Conservation (phyloP, 2,329 filamentous ascomycete genomes). For the Colletotrichum abscissum region DNA sequence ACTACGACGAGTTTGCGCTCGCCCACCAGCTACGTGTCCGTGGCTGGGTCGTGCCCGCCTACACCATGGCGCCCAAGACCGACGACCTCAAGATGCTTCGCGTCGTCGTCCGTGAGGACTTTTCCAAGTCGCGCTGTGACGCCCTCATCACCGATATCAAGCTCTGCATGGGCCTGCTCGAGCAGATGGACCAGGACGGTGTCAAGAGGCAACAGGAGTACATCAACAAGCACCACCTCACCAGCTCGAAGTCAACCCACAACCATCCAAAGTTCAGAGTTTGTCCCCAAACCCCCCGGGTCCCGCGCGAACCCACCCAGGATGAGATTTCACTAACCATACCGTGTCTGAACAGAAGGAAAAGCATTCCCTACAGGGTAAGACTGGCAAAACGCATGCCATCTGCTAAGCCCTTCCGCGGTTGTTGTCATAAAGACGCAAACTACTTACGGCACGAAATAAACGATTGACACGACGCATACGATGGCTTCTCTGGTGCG, state of each 20-base stretch:
- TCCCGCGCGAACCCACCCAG: constrained; percentile 4
- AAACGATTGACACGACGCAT: constrained; percentile 25
- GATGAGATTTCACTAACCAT: constrained; percentile 2
- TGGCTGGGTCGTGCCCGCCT: constrained; percentile 94
- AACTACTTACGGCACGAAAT: constrained; percentile 2
- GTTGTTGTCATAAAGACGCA: constrained; percentile 18
- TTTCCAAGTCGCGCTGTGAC: constrained; percentile 85
- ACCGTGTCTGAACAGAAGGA: constrained; percentile 65
- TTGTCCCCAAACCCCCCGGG: constrained; percentile 40
- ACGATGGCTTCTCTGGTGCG: not conserved
- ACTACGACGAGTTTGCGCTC: constrained; percentile 80
- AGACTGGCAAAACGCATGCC: constrained; percentile 90
- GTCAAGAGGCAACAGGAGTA: constrained; percentile 77
- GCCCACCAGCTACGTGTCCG: constrained; percentile 88
- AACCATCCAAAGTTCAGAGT: constrained; percentile 63
- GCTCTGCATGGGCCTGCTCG: constrained; percentile 77
- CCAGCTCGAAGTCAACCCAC: constrained; percentile 64
- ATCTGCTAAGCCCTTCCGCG: constrained; percentile 72
- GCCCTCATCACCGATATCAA: constrained; percentile 82
- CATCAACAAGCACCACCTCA: constrained; percentile 66
- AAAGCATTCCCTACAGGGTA: constrained; percentile 88
- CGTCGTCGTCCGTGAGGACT: constrained; percentile 93
- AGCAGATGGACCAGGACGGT: constrained; percentile 78
- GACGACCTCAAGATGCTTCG: constrained; percentile 89
- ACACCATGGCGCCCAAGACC: constrained; percentile 95